Evolutionary conservation across 2,329 filamentous ascomycete species (phyloP), one percentile per base, ranked within the genome.

Genomic region (Aspergillus fischeri): DNA sequence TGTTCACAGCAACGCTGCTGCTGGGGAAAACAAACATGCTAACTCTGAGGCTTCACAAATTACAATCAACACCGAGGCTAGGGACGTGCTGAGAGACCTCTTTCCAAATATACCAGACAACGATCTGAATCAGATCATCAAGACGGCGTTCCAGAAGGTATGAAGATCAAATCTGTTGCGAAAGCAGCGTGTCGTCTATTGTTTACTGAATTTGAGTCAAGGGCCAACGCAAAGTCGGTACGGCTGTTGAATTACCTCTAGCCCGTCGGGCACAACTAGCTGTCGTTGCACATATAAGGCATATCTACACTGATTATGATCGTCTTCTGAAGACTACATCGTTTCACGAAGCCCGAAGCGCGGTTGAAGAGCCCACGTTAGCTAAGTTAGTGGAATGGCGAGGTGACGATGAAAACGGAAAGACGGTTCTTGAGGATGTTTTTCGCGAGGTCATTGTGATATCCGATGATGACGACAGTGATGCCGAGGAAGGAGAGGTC

Each of bases 361-460:
- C 75, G 38, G 82, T 86, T 25, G 83, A 86, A 68, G 78, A 81
- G 52, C 72, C 75, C 4, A 83, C 80, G 49, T 72, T 87, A 24
- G 76, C 79, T 24, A 84, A 82, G 65, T 72, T 88, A 48, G 80
- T 84, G 53, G 80, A 84, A 67, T 88, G 85, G 85, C 78, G 84
- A 57, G 85, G 84, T 49, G 83, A 86, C 67, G 78, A 82, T 65
- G 80, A 83, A 59, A 78, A 69, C 73, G 80, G 67, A 67, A 75
- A 75, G 52, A 75, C 76, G 47, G 82, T 83, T 53, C 74, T 86
- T 24, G 83, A 86, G 66, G 83, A 86, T 63, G 81, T 85, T 29
- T 83, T 87, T 53, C 81, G 83, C 51, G 85, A 87, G 69, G 81
- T 86, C 57, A 86, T 87, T 63, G 80, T 86, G 53, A 81, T 87